Evolutionary conservation across 192 early-diverging fungal genomes (phyloP).

Genomic region (Coemansia reversa): DNA sequence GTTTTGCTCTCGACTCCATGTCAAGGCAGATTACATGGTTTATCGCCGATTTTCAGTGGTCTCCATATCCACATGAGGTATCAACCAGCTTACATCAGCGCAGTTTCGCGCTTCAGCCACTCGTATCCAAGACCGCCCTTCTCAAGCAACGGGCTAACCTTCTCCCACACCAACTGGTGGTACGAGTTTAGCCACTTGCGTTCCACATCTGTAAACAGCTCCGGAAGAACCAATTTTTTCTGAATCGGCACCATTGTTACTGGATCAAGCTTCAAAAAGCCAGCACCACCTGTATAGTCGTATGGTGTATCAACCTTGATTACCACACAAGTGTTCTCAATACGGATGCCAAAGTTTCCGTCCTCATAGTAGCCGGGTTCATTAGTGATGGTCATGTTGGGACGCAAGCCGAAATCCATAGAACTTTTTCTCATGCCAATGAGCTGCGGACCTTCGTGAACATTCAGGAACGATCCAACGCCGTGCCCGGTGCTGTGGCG

Average conservation of each 20-base stretch:
- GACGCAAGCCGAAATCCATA: slow-evolving; percentile 73
- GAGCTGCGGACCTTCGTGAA: slow-evolving; percentile 95
- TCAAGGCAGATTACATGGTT: too few relatives aligned
- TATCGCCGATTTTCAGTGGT: too few relatives aligned
- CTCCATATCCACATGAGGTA: too few relatives aligned
- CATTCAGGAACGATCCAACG: slow-evolving; percentile 92
- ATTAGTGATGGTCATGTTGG: slow-evolving; percentile 96
- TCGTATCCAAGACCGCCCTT: slow-evolving; percentile 64
- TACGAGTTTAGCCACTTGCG: slow-evolving; percentile 86
- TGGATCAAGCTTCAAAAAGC: slow-evolving; percentile 88
- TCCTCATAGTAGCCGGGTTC: slow-evolving; percentile 99
- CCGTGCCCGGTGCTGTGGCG: slow-evolving; percentile 98
- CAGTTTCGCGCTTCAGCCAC: slow-evolving; percentile 86
- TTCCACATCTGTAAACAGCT: slow-evolving; percentile 73
- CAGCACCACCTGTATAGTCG: slow-evolving; percentile 79
- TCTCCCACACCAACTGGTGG: slow-evolving; percentile 70
- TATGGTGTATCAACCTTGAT: slow-evolving; percentile 66
- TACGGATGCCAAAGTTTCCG: slow-evolving; percentile 94
- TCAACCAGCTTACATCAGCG: slow-evolving; percentile 55
- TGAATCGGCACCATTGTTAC: slow-evolving; percentile 90
- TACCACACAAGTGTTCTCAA: slow-evolving; percentile 91
- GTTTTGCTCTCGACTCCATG: too few relatives aligned
- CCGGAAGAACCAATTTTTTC: slow-evolving; percentile 72
- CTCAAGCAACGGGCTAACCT: slow-evolving; percentile 76
- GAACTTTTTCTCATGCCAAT: slow-evolving; percentile 75